Conservation (phyloP, 345 rosid genomes). For the Eucalyptus cloeziana region DNA sequence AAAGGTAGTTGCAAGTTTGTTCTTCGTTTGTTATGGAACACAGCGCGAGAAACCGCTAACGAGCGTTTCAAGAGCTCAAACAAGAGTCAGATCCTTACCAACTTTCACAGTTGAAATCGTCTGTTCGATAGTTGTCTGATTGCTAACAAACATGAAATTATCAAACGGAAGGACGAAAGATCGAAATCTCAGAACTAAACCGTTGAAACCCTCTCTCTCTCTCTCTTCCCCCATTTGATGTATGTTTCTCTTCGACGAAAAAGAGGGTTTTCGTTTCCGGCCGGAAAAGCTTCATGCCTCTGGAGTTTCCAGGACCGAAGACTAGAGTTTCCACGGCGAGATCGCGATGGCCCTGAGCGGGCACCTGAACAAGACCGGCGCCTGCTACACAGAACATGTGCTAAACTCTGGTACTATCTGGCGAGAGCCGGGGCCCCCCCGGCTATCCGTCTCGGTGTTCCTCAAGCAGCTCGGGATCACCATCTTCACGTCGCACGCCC, state of each 20-base stretch:
- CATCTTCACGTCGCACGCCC: slow-evolving; percentile 12
- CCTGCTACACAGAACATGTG: not conserved
- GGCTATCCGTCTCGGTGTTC: slow-evolving; percentile 7
- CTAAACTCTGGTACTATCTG: not conserved
- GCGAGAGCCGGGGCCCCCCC: not conserved
- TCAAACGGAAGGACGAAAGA: not conserved
- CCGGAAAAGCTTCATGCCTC: not conserved
- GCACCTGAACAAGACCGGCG: not conserved
- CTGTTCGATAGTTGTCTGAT: not conserved
- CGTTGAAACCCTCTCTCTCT: not conserved
- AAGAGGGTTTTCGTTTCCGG: not conserved
- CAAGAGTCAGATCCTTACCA: not conserved
- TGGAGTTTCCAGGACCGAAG: not conserved
- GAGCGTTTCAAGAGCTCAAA: not conserved
- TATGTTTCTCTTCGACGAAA: not conserved
- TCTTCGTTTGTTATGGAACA: not conserved
- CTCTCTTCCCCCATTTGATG: not conserved
- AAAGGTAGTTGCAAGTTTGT: not conserved
- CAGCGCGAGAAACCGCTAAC: not conserved
- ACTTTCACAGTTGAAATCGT: not conserved
- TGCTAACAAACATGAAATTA: not conserved
- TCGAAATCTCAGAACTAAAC: not conserved
- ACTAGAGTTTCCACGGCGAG: not conserved
- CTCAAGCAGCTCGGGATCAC: slow-evolving; percentile 8
- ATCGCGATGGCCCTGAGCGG: accelerated